Evolutionary conservation across 306 rosid species (phyloP).

Genomic region (Medicago arabica): DNA sequence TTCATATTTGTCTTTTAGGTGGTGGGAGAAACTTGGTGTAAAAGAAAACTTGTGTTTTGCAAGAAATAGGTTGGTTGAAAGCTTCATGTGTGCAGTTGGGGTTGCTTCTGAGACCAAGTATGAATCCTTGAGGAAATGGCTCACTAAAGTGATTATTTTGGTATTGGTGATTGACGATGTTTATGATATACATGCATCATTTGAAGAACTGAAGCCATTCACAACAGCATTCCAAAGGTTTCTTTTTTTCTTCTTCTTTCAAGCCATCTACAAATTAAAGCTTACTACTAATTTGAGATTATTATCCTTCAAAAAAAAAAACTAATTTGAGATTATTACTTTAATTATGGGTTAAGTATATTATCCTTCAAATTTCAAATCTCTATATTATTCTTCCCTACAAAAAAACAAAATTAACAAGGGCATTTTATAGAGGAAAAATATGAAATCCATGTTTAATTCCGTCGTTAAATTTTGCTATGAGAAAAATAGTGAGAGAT

Average conservation of each 20-base stretch:
- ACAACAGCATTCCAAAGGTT: slow-evolving; percentile 63
- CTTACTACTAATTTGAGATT: not conserved
- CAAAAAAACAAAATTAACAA: too few relatives aligned
- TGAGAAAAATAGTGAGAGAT: too few relatives aligned
- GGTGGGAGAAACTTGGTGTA: slow-evolving; percentile 73
- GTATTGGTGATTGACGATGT: slow-evolving; percentile 61
- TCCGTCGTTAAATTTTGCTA: too few relatives aligned
- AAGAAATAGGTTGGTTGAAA: slow-evolving; percentile 71
- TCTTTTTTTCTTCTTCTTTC: not conserved
- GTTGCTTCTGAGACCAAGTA: slow-evolving; percentile 50
- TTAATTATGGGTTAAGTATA: too few relatives aligned
- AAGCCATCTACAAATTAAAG: not conserved
- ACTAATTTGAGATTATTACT: too few relatives aligned
- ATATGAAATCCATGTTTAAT: too few relatives aligned
- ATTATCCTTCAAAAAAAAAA: too few relatives aligned
- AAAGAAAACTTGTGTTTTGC: slow-evolving; percentile 54
- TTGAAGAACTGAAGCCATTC: slow-evolving; percentile 61
- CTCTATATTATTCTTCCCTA: too few relatives aligned
- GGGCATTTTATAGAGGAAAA: too few relatives aligned
- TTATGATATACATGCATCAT: slow-evolving; percentile 64
- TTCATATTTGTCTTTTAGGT: slow-evolving; percentile 41
- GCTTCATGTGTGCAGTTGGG: slow-evolving; percentile 67
- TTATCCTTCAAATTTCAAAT: too few relatives aligned
- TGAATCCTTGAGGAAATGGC: slow-evolving; percentile 61
- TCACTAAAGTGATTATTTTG: slow-evolving; percentile 59